A percentile compares a stretch with the other conserved stretches of the same genome.
Conservation (phyloP, 2,329 filamentous ascomycete species). For the Penicillium fuscoglaucum region DNA sequence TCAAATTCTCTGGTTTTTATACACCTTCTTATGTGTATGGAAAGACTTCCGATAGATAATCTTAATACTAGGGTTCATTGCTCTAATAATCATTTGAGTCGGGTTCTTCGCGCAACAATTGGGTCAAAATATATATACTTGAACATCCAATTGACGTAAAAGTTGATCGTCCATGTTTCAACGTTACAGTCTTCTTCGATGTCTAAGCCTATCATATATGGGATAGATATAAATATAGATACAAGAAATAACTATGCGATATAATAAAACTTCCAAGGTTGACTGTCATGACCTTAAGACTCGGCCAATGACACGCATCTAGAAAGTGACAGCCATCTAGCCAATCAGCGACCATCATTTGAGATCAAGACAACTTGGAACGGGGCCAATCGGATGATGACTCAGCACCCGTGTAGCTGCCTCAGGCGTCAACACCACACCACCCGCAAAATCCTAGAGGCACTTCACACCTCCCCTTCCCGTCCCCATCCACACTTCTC, state of each 20-base stretch:
- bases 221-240: neutral
- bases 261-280: neutral
- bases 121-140: neutral
- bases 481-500: slow-evolving; percentile 23
- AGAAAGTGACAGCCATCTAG: slow-evolving; percentile 5
- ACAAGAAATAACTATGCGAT: neutral
- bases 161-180: neutral
- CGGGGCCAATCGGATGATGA: slow-evolving; percentile 25
- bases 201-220: neutral
- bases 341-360: slow-evolving; percentile 30
- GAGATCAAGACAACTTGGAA: slow-evolving; percentile 23
- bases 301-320: slow-evolving; percentile 15
- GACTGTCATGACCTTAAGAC: neutral
- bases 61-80: too few relatives aligned
- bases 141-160: neutral
- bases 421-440: slow-evolving; percentile 37
- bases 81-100: neutral
- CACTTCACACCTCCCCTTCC: slow-evolving; percentile 30
- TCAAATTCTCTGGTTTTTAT: neutral
- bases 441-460: slow-evolving; percentile 41
- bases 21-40: too few relatives aligned
- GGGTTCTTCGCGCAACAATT: neutral
- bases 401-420: slow-evolving; percentile 19
- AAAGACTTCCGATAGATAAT: too few relatives aligned
- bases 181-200: neutral